phyloP scores from a whole-genome alignment of 2,329 filamentous ascomycete genomes.

The Capronia americana region DNA sequence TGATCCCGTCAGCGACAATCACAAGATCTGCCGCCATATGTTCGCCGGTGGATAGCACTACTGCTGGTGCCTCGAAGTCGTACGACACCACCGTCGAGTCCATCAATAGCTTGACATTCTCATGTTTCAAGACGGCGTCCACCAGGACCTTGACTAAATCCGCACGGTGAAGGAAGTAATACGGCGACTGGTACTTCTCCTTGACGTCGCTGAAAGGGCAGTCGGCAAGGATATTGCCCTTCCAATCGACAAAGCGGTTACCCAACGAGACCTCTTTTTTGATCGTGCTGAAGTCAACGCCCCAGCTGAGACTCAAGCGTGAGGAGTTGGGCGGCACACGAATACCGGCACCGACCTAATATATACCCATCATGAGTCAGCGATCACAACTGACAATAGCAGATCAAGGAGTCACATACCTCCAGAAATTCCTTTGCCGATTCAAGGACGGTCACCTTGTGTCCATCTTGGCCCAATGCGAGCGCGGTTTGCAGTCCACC shows the following conservation, averaged over 20 bases:
- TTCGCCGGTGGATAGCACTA: conserved; percentile 51
- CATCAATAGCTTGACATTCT: conserved; percentile 3
- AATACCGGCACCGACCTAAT: conserved; percentile 47
- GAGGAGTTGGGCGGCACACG: conserved; percentile 50
- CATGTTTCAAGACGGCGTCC: conserved; percentile 38
- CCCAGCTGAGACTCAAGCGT: conserved; percentile 44
- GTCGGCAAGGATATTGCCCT: conserved; percentile 44
- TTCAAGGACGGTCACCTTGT: conserved; percentile 41
- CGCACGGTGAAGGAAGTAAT: conserved; percentile 45
- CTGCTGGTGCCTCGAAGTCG: conserved; percentile 42
- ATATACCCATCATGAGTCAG: neutral
- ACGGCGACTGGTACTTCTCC: conserved; percentile 34
- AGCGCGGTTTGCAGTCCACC: neutral
- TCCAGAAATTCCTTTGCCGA: conserved; percentile 31
- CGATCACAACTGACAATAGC: too few species aligned
- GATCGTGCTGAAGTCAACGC: conserved; percentile 42
- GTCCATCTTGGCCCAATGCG: neutral
- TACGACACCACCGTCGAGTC: conserved; percentile 13
- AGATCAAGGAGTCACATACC: conserved; percentile 35
- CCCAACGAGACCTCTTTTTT: conserved; percentile 43
- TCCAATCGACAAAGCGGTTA: conserved; percentile 48
- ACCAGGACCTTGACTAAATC: conserved; percentile 43
- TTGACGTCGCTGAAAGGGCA: conserved; percentile 42
- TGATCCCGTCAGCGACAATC: conserved; percentile 62
- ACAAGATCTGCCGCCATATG: conserved; percentile 61